Conservation (phyloP, 1,284 basidiomycete genomes). For the Athelia sp. region DNA sequence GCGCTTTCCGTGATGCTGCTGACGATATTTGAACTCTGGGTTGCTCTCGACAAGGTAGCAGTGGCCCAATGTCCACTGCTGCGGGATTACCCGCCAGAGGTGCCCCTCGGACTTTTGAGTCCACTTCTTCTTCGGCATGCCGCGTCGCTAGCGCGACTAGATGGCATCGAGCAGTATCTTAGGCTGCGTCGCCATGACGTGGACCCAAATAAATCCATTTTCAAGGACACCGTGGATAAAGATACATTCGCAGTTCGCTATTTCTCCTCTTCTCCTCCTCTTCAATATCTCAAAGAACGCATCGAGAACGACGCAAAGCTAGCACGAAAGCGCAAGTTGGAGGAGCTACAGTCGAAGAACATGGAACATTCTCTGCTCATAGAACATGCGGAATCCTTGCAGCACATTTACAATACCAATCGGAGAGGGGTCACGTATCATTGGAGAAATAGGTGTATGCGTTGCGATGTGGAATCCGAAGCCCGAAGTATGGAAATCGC, state of each 20-base stretch:
- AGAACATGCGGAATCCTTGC: neutral
- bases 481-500: conserved; percentile 24
- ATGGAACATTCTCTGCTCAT: conserved; percentile 13
- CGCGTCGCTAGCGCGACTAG: conserved; percentile 21
- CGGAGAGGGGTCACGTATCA: neutral
- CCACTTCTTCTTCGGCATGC: conserved; percentile 31
- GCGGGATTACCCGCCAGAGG: conserved; percentile 38
- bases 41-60: conserved; percentile 35
- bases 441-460: conserved; percentile 18
- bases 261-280: conserved; percentile 14
- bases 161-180: conserved; percentile 24
- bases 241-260: conserved; percentile 25
- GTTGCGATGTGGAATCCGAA: conserved; percentile 24
- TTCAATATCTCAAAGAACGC: conserved; percentile 16
- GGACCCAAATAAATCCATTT: conserved; percentile 14
- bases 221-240: conserved; percentile 5
- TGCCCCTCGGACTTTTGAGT: conserved; percentile 29
- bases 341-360: conserved; percentile 18
- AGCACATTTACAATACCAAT: conserved; percentile 7
- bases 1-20: conserved; percentile 37
- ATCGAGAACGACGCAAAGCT: conserved; percentile 23
- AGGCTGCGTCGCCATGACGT: conserved; percentile 14
- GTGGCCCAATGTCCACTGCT: conserved; percentile 29
- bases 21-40: conserved; percentile 37
- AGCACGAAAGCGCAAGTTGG: conserved; percentile 12